phyloP scores from a whole-genome alignment of 225 moss, liverwort and hornwort genomes.

The Sphagnum tenellum region DNA sequence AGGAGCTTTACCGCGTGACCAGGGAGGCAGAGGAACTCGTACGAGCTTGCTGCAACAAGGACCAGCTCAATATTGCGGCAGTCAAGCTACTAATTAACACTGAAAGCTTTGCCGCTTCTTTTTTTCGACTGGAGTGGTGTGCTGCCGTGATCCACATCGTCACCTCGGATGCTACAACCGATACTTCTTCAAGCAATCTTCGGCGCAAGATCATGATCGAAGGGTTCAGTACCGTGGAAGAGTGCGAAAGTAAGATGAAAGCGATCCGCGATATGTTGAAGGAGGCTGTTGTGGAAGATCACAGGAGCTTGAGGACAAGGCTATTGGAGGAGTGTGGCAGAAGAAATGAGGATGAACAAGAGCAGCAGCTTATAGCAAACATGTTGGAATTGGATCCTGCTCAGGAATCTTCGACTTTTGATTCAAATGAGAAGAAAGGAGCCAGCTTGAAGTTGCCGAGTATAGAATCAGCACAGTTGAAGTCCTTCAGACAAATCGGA shows the following conservation, averaged over 20 bases:
- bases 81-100: neutral
- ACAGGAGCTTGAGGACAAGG: too few species aligned
- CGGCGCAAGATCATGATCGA: neutral
- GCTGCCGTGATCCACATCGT: neutral
- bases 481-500: fast-evolving
- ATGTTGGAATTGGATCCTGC: too few species aligned
- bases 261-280: too few species aligned
- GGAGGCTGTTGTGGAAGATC: too few species aligned
- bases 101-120: neutral
- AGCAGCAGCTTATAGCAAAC: neutral
- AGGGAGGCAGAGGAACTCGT: too few species aligned
- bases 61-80: neutral
- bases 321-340: too few species aligned
- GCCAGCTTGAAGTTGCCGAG: neutral
- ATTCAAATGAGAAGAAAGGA: too few species aligned
- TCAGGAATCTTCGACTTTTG: too few species aligned
- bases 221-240: neutral
- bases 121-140: neutral
- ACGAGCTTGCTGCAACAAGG: too few species aligned
- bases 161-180: too few species aligned
- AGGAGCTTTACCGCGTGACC: too few species aligned
- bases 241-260: too few species aligned
- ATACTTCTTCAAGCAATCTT: neutral
- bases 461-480: neutral
- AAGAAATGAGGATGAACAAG: neutral